These are phyloP conservation scores for Microbotryum silenes-acaulis DNA, from an alignment of 1,284 basidiomycete species.

Conservation along the genomic window DNA sequence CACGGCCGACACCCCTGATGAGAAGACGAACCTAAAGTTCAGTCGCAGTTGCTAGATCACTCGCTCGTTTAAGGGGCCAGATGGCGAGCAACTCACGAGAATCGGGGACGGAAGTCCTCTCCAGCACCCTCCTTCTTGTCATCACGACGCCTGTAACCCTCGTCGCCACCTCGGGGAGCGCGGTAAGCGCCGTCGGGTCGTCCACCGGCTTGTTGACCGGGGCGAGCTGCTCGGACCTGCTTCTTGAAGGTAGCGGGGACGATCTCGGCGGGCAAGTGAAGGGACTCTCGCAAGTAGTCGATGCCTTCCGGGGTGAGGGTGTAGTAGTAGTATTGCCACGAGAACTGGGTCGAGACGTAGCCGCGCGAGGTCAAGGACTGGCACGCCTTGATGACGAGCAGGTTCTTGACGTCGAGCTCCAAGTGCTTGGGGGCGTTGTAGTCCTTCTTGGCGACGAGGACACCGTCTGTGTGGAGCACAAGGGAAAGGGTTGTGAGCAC, in stretches of 20 bases:
- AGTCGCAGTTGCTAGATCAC: not conserved
- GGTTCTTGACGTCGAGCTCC: slow-evolving; percentile 92
- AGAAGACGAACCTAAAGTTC: slow-evolving; percentile 35
- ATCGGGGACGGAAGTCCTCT: slow-evolving; percentile 35
- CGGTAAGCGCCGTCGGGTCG: slow-evolving; percentile 64
- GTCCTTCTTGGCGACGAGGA: slow-evolving; percentile 98
- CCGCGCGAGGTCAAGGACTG: slow-evolving; percentile 95
- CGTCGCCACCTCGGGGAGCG: slow-evolving; percentile 57
- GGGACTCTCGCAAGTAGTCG: slow-evolving; percentile 89
- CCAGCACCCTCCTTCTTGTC: slow-evolving; percentile 38
- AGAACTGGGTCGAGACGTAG: slow-evolving; percentile 86
- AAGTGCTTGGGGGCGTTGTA: slow-evolving; percentile 92
- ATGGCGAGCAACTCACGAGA: slow-evolving; percentile 20
- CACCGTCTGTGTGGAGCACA: slow-evolving; percentile 62
- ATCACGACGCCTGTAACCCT: slow-evolving; percentile 66
- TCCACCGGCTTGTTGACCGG: slow-evolving; percentile 37
- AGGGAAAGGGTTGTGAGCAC: not conserved
- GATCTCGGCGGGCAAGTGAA: slow-evolving; percentile 86
- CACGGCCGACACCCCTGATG: slow-evolving; percentile 80
- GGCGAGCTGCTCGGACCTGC: slow-evolving; percentile 69
- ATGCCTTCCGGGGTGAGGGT: slow-evolving; percentile 88
- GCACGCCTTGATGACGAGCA: slow-evolving; percentile 98
- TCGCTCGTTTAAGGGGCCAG: no score
- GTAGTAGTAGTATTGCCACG: slow-evolving; percentile 54
- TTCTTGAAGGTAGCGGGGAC: slow-evolving; percentile 95